A percentile compares a stretch with the other conserved stretches of the same genome.
These are phyloP conservation scores for Syncephalastrum sp. DNA, from an alignment of 371 early-diverging fungal genomes.

Conservation along the genomic window DNA sequence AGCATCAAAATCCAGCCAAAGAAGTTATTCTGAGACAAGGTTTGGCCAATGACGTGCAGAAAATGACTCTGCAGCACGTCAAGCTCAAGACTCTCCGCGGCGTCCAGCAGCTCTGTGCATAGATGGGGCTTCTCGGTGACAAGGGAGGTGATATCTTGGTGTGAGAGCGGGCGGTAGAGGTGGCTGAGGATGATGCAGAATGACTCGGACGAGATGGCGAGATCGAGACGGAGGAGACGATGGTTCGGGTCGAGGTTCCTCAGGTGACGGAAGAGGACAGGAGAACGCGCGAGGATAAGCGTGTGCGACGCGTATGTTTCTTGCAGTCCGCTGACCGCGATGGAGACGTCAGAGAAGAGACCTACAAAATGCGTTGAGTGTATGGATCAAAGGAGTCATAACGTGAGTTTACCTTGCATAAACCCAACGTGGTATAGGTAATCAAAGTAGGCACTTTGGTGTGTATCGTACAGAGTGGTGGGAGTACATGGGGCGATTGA, in stretches of 20 bases:
- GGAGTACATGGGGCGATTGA: conserved; percentile 6
- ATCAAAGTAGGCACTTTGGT: conserved; percentile 18
- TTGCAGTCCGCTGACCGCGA: conserved; percentile 31
- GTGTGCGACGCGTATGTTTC: conserved; percentile 32
- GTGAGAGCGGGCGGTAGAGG: conserved; percentile 28
- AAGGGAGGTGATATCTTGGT: conserved; percentile 30
- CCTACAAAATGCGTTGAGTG: conserved; percentile 13
- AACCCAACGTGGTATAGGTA: conserved; percentile 28
- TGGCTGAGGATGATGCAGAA: conserved; percentile 34
- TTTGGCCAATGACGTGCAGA: conserved; percentile 21
- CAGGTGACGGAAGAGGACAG: conserved; percentile 33
- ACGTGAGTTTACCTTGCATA: conserved; percentile 16
- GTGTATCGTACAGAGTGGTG: conserved; percentile 1
- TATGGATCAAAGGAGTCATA: not conserved
- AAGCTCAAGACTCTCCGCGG: conserved; percentile 36
- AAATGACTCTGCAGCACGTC: conserved; percentile 24
- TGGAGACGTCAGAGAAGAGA: conserved; percentile 34
- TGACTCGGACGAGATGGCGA: conserved; percentile 29
- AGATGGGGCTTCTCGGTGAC: conserved; percentile 39
- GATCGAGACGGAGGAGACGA: conserved; percentile 25
- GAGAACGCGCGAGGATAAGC: conserved; percentile 36
- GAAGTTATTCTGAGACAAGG: conserved; percentile 25
- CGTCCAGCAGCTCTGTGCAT: conserved; percentile 33
- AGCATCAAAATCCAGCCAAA: conserved; percentile 28
- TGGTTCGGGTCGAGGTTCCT: conserved; percentile 18